Conservation (phyloP, 345 rosid species). For the Geranium brycei region DNA sequence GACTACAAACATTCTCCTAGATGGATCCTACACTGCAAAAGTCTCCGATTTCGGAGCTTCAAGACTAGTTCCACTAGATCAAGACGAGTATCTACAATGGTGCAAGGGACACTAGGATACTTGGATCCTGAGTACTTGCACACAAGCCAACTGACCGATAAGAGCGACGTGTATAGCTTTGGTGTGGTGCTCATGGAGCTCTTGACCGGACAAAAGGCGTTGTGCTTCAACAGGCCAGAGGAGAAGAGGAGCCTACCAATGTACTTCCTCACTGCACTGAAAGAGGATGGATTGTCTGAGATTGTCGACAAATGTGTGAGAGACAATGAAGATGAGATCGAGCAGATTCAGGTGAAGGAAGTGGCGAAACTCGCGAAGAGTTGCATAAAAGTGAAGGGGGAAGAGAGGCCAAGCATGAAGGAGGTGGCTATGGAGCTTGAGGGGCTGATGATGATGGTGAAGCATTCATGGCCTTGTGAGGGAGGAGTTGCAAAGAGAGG, state of each 20-base stretch:
- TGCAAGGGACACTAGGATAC: constrained; percentile 21
- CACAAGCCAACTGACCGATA: constrained; percentile 12
- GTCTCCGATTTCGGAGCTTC: constrained; percentile 18
- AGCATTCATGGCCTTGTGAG: not conserved
- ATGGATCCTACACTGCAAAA: constrained; percentile 12
- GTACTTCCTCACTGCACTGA: constrained; percentile 9
- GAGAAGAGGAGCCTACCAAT: constrained; percentile 9
- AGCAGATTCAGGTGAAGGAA: not conserved
- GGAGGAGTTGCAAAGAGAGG: not conserved
- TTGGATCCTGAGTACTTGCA: constrained; percentile 22
- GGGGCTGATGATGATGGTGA: constrained; percentile 1
- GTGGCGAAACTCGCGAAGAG: not conserved
- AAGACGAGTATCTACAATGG: constrained; percentile 9
- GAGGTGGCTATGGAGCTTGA: constrained; percentile 3
- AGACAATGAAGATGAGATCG: not conserved
- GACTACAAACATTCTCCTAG: constrained; percentile 15
- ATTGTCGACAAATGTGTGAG: constrained; percentile 4
- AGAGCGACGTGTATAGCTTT: constrained; percentile 17
- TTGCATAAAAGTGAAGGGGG: not conserved
- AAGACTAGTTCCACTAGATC: constrained; percentile 18
- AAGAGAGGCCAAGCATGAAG: constrained; percentile 4
- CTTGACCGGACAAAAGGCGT: constrained; percentile 6
- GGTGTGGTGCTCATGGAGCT: constrained; percentile 15
- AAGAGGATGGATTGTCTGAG: constrained; percentile 6
- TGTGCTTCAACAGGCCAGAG: constrained; percentile 4